Conservation (phyloP, 345 rosid species). For the Corchorus capsularis region DNA sequence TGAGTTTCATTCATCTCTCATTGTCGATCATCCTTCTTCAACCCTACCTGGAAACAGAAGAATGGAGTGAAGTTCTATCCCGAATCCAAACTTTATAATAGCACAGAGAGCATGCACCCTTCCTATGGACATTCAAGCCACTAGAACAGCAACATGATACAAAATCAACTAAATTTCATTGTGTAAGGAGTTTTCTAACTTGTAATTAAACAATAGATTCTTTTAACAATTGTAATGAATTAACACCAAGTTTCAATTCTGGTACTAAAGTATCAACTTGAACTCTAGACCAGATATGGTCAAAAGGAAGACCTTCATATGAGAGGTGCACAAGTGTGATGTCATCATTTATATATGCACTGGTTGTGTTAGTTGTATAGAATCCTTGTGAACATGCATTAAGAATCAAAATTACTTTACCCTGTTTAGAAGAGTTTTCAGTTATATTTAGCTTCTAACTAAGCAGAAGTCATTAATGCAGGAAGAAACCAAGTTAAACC, state of each 20-base stretch:
- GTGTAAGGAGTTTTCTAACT: neutral
- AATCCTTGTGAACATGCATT: neutral
- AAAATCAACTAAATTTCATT: neutral
- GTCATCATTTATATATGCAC: neutral
- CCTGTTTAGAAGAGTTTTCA: neutral
- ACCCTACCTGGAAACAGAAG: neutral
- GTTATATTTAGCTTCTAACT: slow-evolving; percentile 2
- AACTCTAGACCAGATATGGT: neutral
- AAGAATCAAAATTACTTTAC: neutral
- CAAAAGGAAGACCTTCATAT: no score
- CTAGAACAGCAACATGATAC: neutral
- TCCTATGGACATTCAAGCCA: slow-evolving; percentile 1
- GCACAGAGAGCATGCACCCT: neutral
- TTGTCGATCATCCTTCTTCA: neutral
- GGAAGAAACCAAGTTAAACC: neutral
- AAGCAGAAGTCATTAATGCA: neutral
- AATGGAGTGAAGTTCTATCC: neutral
- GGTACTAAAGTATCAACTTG: neutral
- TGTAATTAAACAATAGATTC: neutral
- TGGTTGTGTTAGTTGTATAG: neutral
- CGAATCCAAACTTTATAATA: no score
- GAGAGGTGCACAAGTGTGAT: neutral
- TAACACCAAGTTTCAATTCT: neutral
- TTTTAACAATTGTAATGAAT: neutral
- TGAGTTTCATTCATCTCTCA: neutral